Base-by-base conservation (phyloP, 495 filamentous ascomycete species). In the Cercophora sp. region DNA sequence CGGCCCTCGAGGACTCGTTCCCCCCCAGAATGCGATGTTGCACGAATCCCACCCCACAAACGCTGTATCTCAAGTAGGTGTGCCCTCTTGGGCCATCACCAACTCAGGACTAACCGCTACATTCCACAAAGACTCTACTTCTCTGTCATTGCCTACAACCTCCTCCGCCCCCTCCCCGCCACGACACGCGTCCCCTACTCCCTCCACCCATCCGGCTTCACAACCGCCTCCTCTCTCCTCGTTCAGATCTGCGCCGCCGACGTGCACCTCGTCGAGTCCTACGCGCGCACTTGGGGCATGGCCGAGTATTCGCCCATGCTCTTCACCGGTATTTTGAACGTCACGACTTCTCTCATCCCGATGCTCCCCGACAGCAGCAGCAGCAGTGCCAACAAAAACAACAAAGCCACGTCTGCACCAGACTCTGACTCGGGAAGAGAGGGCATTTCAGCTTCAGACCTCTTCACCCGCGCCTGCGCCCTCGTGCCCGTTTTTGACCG, bases 321-420 rank as follows among this genome's bases (percentile, higher is more conserved):
- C 8, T 35, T 45, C 20, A 29, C 19, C 5, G 39, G 56, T 1
- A 19, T 46, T 9, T 49, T 13, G n/a, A n/a, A n/a, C 24, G 29
- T 37, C 15, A 71, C 72, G 27, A 57, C 66, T 8, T 48, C 44
- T 13, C 18, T 55, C 8, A 3, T 48, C 13, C 8, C 34, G 3
- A 62, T 60, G 56, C 68, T 71, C 48, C 68, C 69, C 57, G 53
- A 63, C 37, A 36, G 62, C 13, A 55, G 61, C 23, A 43, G n/a
- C 19, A 43, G 4, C 16, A 10, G 24, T 20, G 40, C 4, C 40
- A 43, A 15, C 4, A 22, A 10, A 20, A 6, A 5, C 4, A 20
- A 5, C 11, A 5, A 46, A n/a, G 2, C 22, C 10, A 5, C 3
- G 10, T 16, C 8, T 22, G n/a, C 6, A 46, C 18, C n/a, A n/a